Base-by-base conservation (phyloP, 2,329 filamentous ascomycete genomes). In the Penicillium thymicola region DNA sequence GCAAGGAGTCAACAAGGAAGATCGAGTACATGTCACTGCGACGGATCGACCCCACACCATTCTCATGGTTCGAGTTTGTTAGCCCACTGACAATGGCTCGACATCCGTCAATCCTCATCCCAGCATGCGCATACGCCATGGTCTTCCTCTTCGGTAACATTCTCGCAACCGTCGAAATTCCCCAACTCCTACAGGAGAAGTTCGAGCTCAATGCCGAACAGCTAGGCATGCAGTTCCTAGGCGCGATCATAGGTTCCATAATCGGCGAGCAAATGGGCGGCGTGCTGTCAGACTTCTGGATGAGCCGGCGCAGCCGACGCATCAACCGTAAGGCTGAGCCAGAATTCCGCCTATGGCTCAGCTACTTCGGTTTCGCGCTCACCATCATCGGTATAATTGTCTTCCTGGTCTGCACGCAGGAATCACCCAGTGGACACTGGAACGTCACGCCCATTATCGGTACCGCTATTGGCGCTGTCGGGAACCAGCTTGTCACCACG, bases 401-500 rank as follows among this genome's bases (percentile, higher is more conserved):
- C 2, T 87, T 86, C 65, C 70, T 83, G 23, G 79, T 86, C 0
- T 80, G 81, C 57, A 78, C 79, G 0, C 71, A 82, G 43, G 70
- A 79, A n/a, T 77, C 81, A 2, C 60, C 70, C 0, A 61, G 73
- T 0, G 69, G 73, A 1, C 70, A 76, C 16, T 87, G 82, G 81
- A 82, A 82, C 23, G 77, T 85, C 18, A 81, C 79, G 0, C 85
- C 84, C 0, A 73, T 85, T 16, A 67, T 86, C 11, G 84, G 84
- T 9, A 79, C 77, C 10, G 83, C 76, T 4, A 79, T 83, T 55
- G 76, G 75, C 0, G 79, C 79, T 0, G 80, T 76, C 4, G 85
- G 85, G 1, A 86, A 85, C 60, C 85, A 87, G 68, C 79, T 87
- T 30, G 78, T 87, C 25, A 86, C 85, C 2, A 87, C 85, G 0